Base-by-base conservation (phyloP, 148 eudicot genomes). In the Amaranthus cruentus region DNA sequence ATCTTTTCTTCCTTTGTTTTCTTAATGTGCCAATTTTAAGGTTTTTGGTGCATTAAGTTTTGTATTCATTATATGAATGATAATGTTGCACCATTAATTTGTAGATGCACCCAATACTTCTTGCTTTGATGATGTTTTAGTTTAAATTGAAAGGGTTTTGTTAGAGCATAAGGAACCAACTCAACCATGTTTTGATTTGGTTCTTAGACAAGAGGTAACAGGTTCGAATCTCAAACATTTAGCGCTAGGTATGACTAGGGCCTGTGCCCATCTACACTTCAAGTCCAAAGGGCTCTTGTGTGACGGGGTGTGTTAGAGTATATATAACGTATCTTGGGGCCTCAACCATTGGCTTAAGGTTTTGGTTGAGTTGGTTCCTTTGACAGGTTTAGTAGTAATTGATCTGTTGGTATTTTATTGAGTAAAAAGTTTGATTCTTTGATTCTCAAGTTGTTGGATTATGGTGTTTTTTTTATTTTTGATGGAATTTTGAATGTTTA, bases 61-160 rank as follows among this genome's bases (percentile, higher is more conserved):
- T 62, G 76, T 28, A 42, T 62, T 43, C 65, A 71, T 71, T 57
- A 46, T 15, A 28, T 46, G 53, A 28, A 42, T 71, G 66, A 53
- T 18, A 54, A 58, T 71, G 58, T 57, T 47, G 6, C 3, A 6
- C 38, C 18, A 28, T 28, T 28, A 28, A 28, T 28, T 28, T 28
- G 38, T 28, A 28, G 38, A 28, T 28, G 38, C 38, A 28, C 38
- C 38, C 38, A 28, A 28, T 28, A 28, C 9, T 49, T 66, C 47
- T 9, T 59, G n/a, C 38, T 52, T 61, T 76, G 73, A 61, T 60
- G 73, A 54, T 68, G 51, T 68, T 60, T 61, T 28, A 21, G 57
- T 46, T 55, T 7, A 28, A 54, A 70, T 70, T 46, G 18, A 7
- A 28, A 28, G 38, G 38, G 38, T 28, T 28, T 28, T 28, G 38